Base-by-base conservation (phyloP, 169 alveolate species). In the Neospora caninum region DNA sequence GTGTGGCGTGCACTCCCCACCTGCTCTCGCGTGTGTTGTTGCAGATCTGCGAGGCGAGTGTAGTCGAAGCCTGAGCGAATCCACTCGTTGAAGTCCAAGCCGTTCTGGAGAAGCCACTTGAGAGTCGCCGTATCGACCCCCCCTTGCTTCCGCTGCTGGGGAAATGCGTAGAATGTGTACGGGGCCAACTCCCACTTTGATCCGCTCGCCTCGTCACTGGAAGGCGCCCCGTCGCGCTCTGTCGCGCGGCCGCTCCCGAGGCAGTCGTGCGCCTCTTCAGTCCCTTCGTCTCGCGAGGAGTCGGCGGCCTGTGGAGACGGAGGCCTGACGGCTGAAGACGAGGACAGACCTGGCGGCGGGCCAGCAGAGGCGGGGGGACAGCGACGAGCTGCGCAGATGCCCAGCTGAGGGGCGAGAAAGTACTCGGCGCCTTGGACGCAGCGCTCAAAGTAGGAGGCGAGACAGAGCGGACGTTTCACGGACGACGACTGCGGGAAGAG, bases 151-250 rank as follows among this genome's bases (percentile, higher is more conserved):
- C 82, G 86, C 82, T 92, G 95, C 42, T 91, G 22, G 34, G 97
- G 96, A 58, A 45, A 94, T 53, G 95, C 92, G 73, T 93, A 94
- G 86, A 96, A 93, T 54, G 95, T 96, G 93, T 96, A 95, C 39
- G 97, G 97, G 25, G 95, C 91, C 54, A 96, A 87, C 27, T 64
- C n/a, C 97, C 97, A 96, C 36, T 49, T 41, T 2, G 13, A 41
- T 93, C 36, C 49, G 34, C 58, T 42, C 73, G 58, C 88, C 7
- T 25, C 88, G 1, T 36, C 54, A 9, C 27, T 43, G 27, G 49
- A 6, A 6, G 49, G 18, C n/a, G 88, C 45, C 13, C 53, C n/a
- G 42, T 6, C 80, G 80, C 34, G 29, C 80, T n/a, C 80, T 69
- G 80, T 4, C 31, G 80, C 38, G 80, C 29, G 13, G 80, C 31